These are phyloP conservation scores for Yamadazyma sp. DNA, from an alignment of 1,139 yeast species.

Conservation along the genomic window DNA sequence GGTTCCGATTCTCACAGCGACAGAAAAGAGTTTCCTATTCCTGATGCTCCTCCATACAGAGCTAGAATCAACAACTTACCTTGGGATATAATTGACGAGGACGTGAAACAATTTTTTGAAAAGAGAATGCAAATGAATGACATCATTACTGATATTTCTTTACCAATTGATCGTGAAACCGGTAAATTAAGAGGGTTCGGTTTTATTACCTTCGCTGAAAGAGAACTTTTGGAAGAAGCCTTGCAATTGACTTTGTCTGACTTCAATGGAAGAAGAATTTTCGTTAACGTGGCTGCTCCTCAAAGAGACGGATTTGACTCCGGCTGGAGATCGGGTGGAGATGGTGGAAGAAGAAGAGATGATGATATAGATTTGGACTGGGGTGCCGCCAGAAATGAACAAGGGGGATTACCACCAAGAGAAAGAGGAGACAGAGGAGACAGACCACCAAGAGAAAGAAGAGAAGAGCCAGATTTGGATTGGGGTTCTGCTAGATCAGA, in stretches of 20 bases:
- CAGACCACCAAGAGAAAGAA: slow-evolving; percentile 20
- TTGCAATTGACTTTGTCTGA: slow-evolving; percentile 62
- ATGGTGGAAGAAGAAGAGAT: slow-evolving; percentile 32
- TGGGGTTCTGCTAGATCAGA: slow-evolving; percentile 48
- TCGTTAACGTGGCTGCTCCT: slow-evolving; percentile 90
- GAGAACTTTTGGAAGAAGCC: slow-evolving; percentile 68
- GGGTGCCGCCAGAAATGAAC: slow-evolving; percentile 42
- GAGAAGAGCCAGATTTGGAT: slow-evolving; percentile 55
- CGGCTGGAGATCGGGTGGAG: slow-evolving; percentile 48
- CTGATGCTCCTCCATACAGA: slow-evolving; percentile 88
- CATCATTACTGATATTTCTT: slow-evolving; percentile 56
- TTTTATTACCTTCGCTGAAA: slow-evolving; percentile 72
- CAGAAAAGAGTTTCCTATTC: slow-evolving; percentile 78
- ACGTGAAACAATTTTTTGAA: slow-evolving; percentile 65
- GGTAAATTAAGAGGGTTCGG: slow-evolving; percentile 83
- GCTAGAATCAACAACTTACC: slow-evolving; percentile 88
- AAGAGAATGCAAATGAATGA: slow-evolving; percentile 53
- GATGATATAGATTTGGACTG: slow-evolving; percentile 61
- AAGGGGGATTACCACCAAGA: slow-evolving; percentile 38
- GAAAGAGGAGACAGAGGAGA: slow-evolving; percentile 37
- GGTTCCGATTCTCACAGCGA: slow-evolving; percentile 17
- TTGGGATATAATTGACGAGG: slow-evolving; percentile 73
- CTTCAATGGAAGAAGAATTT: slow-evolving; percentile 74
- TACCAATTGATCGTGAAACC: slow-evolving; percentile 62
- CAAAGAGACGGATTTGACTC: slow-evolving; percentile 51